Percentiles rank a stretch among this genome's conserved stretches.
phyloP scores from a whole-genome alignment of 768 basidiomycete species.

The Fistulinella prunicolor region DNA sequence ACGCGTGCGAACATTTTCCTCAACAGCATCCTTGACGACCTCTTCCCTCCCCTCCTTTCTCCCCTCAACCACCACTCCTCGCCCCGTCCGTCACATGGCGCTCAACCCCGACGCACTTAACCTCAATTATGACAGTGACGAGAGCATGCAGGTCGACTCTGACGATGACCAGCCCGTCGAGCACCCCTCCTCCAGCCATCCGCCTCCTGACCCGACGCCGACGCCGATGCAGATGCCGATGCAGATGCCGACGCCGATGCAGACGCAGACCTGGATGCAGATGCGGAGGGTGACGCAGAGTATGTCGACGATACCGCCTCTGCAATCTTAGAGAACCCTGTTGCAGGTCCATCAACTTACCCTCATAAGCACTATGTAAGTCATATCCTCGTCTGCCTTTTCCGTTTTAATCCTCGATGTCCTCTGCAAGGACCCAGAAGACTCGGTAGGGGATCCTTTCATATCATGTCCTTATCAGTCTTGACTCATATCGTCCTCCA shows the following conservation, averaged over 20 bases:
- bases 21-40: constrained; percentile 41
- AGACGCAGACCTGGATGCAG: constrained; percentile 49
- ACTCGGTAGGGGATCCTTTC: constrained; percentile 28
- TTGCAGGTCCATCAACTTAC: constrained; percentile 41
- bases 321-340: constrained; percentile 35
- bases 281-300: constrained; percentile 42
- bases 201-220: constrained; percentile 37
- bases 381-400: constrained; percentile 16
- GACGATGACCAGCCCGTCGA: constrained; percentile 38
- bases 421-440: constrained; percentile 27
- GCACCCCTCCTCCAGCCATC: constrained; percentile 15
- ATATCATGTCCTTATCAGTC: constrained; percentile 10
- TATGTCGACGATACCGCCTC: constrained; percentile 38
- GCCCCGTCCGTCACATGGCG: constrained; percentile 32
- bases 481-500: constrained; percentile 44
- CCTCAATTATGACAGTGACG: constrained; percentile 50
- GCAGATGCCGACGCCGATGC: constrained; percentile 59
- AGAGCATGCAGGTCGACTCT: constrained; percentile 74
- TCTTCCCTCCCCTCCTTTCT: constrained; percentile 33
- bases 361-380: constrained; percentile 62
- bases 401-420: not conserved
- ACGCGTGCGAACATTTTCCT: constrained; percentile 41
- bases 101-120: constrained; percentile 44
- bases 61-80: constrained; percentile 35
- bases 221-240: constrained; percentile 60